phyloP scores from a whole-genome alignment of 169 alveolate genomes.

The Eimeria falciformis region DNA sequence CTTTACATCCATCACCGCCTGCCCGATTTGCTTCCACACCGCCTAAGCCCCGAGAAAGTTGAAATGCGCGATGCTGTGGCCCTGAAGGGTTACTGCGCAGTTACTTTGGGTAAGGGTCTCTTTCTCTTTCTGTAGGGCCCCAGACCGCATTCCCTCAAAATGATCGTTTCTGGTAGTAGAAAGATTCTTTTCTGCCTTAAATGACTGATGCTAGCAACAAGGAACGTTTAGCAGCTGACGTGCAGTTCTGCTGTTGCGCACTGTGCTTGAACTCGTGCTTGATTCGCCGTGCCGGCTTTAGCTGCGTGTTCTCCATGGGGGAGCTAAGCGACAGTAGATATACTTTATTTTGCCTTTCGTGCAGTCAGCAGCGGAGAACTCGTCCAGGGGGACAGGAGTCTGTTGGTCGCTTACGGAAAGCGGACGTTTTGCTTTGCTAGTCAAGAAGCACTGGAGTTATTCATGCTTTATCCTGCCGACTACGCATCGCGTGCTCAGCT shows the following conservation, averaged over 20 bases:
- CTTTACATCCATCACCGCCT: conserved; percentile 45
- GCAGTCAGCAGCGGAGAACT: conserved; percentile 46
- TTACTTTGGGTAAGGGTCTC: conserved; percentile 33
- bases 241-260: not conserved
- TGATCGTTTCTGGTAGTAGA: no score
- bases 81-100: conserved; percentile 52
- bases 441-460: not conserved
- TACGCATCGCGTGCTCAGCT: conserved; percentile 21
- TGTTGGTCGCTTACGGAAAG: conserved; percentile 34
- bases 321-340: no score
- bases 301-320: no score
- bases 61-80: not conserved
- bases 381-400: conserved; percentile 26
- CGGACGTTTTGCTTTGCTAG: conserved; percentile 14
- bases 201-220: no score
- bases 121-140: no score
- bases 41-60: not conserved
- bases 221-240: no score
- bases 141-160: no score
- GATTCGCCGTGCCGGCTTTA: no score
- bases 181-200: no score
- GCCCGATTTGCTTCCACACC: conserved; percentile 51
- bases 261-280: not conserved
- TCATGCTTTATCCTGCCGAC: conserved; percentile 31
- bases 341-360: not conserved